Base-by-base conservation (phyloP, 1,284 basidiomycete genomes). In the Pyrrhoderma noxium region DNA sequence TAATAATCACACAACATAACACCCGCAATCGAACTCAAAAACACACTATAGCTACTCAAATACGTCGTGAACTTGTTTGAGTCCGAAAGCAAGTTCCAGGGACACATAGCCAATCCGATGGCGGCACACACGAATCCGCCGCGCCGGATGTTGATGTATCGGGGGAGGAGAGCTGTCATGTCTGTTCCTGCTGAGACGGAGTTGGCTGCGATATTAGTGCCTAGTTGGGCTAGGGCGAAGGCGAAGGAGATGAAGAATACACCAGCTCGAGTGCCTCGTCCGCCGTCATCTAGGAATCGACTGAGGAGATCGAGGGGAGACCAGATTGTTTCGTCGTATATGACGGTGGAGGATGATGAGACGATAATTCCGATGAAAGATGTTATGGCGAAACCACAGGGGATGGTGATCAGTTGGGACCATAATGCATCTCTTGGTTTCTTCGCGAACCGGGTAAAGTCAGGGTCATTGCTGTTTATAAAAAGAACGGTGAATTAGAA, bases 281-380 rank as follows among this genome's bases (percentile, higher is more conserved):
- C 45, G 21, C 52, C 49, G 53, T 77, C 72, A 55, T 85, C 78
- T 52, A 93, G 69, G 63, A 90, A 85, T 58, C 68, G 76, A 36
- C 73, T 75, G 47, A 92, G 70, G 40, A 92, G 70, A 56, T 85
- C 81, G 51, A 92, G 76, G 0, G 88, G 89, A 9, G 82, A 83
- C 89, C 89, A 93, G 53, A 92, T 78, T 13, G 80, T 77, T 57
- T 81, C 76, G 19, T 85, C 86, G 60, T 85, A 92, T 58, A 92
- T 83, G 14, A 81, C 75, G 53, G 79, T 71, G n/a, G 83, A 85
- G 5, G 84, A 83, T 1, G 85, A 89, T 45, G 84, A 83, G 57
- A 93, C 89, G 45, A 91, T 81, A 63, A 93, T 87, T 4, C 89
- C 90, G 53, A 93, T 73, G 69, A 93, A 85, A 58, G 81, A 84